phyloP scores from a whole-genome alignment of 2,329 filamentous ascomycete species.

The Fonsecaea multimorphosa region DNA sequence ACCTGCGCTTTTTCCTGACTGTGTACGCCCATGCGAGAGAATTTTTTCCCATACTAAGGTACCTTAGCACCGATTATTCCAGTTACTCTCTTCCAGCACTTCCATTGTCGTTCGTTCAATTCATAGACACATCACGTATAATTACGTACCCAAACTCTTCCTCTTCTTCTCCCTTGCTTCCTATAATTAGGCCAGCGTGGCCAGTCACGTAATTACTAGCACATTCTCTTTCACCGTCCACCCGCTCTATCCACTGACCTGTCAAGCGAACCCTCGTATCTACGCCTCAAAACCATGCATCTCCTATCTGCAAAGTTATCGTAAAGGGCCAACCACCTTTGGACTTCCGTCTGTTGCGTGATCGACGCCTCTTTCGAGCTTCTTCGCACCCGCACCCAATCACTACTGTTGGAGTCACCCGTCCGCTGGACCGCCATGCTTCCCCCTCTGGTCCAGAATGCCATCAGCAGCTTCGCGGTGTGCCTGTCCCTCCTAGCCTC shows the following conservation, averaged over 20 bases:
- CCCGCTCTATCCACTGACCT: background rate
- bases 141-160: background rate
- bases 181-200: background rate
- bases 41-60: background rate
- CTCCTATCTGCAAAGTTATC: background rate
- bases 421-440: background rate
- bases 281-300: background rate
- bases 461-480: constrained; percentile 6
- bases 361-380: background rate
- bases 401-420: background rate
- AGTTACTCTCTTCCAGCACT: background rate
- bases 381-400: background rate
- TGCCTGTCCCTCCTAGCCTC: constrained; percentile 6
- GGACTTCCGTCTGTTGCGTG: background rate
- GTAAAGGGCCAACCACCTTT: constrained; percentile 1
- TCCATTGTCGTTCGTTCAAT: constrained; percentile 1
- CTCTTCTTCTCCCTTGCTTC: background rate
- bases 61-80: too few species aligned
- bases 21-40: background rate
- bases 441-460: background rate
- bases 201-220: too few species aligned
- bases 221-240: background rate
- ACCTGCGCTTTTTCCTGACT: background rate
- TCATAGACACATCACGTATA: background rate
- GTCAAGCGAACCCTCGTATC: background rate